These are phyloP conservation scores for Thraustotheca clavata DNA, from an alignment of 352 stramenopile species.

Conservation along the genomic window DNA sequence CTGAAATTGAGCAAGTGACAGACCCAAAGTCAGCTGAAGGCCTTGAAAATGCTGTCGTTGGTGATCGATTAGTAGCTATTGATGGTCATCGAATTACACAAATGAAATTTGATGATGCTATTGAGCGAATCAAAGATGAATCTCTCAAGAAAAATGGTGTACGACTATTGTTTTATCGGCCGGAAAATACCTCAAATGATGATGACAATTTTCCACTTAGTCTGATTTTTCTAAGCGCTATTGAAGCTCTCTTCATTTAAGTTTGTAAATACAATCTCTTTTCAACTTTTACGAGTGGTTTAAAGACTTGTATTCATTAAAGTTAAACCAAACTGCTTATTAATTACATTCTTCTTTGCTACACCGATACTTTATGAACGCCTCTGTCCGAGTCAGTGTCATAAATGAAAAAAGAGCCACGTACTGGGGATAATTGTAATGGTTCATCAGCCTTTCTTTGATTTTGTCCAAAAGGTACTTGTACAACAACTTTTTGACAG, in stretches of 20 bases:
- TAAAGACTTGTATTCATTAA: too few species aligned
- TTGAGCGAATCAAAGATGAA: slow-evolving; percentile 11
- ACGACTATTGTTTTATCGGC: neutral
- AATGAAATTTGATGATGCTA: slow-evolving; percentile 5
- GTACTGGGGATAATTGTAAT: neutral
- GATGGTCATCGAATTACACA: neutral
- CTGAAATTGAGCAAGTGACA: slow-evolving; percentile 1
- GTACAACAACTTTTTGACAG: neutral
- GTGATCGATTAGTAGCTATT: neutral
- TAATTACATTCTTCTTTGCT: too few species aligned
- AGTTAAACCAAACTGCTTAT: too few species aligned
- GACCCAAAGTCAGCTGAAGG: neutral
- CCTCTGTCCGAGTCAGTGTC: too few species aligned
- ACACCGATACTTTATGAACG: too few species aligned
- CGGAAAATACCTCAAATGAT: neutral
- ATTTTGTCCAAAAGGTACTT: neutral
- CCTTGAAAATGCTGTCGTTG: neutral
- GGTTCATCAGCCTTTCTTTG: neutral
- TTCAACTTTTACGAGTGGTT: too few species aligned
- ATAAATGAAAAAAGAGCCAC: neutral
- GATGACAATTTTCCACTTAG: neutral
- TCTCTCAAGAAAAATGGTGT: neutral
- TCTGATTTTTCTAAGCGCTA: neutral
- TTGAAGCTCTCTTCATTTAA: slow-evolving; percentile 16
- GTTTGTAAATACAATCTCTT: too few species aligned